Evolutionary conservation across 1,139 yeast species (phyloP), one percentile per base, ranked within the genome.

Genomic region (Candida neerlandica): DNA sequence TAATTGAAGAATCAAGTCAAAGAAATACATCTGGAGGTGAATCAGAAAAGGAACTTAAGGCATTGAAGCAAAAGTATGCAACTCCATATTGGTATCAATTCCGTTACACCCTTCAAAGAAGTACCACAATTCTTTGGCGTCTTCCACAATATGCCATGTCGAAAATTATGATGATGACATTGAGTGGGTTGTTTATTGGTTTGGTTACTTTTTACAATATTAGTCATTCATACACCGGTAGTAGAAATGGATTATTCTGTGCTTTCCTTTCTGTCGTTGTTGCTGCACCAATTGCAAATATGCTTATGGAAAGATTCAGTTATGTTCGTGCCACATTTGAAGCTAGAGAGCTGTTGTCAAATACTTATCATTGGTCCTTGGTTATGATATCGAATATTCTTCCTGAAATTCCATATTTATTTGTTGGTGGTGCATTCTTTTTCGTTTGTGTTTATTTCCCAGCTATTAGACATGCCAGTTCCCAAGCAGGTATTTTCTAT

Each of bases 281-380:
- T 40, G 69, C 78, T 21, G 77, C 82, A 32, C 85, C 86, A 6
- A 67, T 80, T 51, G 73, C 78, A 52, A 81, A 62, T 57, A 71
- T 65, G 57, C 60, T 65, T 50, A 68, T 65, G 51, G 65, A 58
- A 23, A 64, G 64, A 45, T 85, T 86, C 10, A 74, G 80, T 50
- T 71, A 69, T 27, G 70, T 82, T 3, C 73, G 86, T 62, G 85
- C 82, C 49, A 64, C 83, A 42, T 84, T 63, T 58, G 88, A 84
- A 65, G 82, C 80, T 14, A 75, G 89, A 63, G 90, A 84, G 61
- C 77, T 82, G 45, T 76, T 80, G 52, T 82, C 87, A 9, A 83
- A 82, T 58, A 83, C 86, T 52, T 84, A 81, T 70, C 86, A 83
- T 57, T 84, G 88, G 86, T 73, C 84, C 9, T 66, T 81, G 37